Base-by-base conservation (phyloP, 164 flowering plant genomes). In the Hamamelis virginiana region DNA sequence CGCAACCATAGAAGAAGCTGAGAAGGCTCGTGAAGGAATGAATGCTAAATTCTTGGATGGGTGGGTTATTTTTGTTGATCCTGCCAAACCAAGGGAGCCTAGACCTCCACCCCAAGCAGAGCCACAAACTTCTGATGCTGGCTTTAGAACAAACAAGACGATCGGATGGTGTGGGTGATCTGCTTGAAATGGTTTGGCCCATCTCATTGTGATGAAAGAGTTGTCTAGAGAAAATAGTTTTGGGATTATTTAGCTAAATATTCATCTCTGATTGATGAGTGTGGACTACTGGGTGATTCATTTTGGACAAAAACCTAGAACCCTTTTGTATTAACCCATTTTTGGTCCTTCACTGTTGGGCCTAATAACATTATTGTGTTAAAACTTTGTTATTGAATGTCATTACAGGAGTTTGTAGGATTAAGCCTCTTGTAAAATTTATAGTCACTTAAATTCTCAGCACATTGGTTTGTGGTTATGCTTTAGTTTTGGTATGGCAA, bases 41-140 rank as follows among this genome's bases (percentile, higher is more conserved):
- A 89, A 90, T 63, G 94, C 88, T 2, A 90, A 87, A 77, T 87
- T 76, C 77, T 75, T 94, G 69, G 96, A 94, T 74, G 97, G 98
- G 12, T 94, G 98, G 98, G 97, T 94, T 62, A 94, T 94, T 55
- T 94, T 90, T 74, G 97, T 90, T 1, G 97, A 91, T 67, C 97
- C 97, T 52, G 97, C 98, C 43, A 89, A 79, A 66, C 91, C 94
- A 6, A 84, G 84, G 68, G 90, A 85, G 74, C 75, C 79, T 4
- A 88, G 80, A 71, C 84, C 89, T 5, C 89, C 84, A 52, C 86
- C 91, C 38, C 82, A 65, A 19, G 75, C 72, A 5, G 80, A 82
- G 56, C 72, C 71, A 0, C 82, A 83, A 47, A 38, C 85, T 27
- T 78, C 87, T 19, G 87, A 84, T 48, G 47, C 71, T 48, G 97